Percentiles rank a stretch among this genome's conserved stretches.
phyloP scores from a whole-genome alignment of 176 grass and related monocot genomes.

The Hsuehochloa calcarea region DNA sequence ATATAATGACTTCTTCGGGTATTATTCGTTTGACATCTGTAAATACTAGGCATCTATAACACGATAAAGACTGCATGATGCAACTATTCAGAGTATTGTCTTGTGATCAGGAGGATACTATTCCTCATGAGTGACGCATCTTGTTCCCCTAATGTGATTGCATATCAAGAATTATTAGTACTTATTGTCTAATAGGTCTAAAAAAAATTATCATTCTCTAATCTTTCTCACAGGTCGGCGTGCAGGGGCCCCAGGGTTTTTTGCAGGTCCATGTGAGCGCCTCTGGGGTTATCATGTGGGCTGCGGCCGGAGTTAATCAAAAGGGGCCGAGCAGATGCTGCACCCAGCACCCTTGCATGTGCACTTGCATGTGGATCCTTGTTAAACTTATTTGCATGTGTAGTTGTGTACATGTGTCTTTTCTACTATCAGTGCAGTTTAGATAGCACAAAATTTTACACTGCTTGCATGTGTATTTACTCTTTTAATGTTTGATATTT shows the following conservation, averaged over 20 bases:
- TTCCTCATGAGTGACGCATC: background rate
- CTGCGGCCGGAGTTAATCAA: background rate
- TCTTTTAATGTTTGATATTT: background rate
- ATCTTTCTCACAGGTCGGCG: conserved; percentile 20
- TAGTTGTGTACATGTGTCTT: background rate
- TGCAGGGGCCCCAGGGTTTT: background rate
- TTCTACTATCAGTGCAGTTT: background rate
- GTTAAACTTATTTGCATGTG: background rate
- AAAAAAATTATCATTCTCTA: background rate
- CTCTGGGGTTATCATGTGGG: conserved; percentile 29
- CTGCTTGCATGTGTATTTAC: background rate
- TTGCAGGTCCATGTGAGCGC: conserved; percentile 14
- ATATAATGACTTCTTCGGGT: background rate
- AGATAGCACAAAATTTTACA: background rate
- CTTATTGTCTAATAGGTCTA: too few species aligned
- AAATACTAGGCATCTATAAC: background rate
- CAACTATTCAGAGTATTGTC: conserved; percentile 1
- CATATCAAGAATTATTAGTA: conserved; percentile 10
- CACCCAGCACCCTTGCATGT: conserved; percentile 33
- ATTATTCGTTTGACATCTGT: background rate
- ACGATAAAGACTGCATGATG: background rate
- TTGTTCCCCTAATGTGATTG: background rate
- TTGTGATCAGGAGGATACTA: background rate
- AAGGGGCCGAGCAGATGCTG: background rate
- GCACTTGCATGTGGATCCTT: conserved; percentile 33